Conservation (phyloP, 1,284 basidiomycete species). For the Peniophora sp. region DNA sequence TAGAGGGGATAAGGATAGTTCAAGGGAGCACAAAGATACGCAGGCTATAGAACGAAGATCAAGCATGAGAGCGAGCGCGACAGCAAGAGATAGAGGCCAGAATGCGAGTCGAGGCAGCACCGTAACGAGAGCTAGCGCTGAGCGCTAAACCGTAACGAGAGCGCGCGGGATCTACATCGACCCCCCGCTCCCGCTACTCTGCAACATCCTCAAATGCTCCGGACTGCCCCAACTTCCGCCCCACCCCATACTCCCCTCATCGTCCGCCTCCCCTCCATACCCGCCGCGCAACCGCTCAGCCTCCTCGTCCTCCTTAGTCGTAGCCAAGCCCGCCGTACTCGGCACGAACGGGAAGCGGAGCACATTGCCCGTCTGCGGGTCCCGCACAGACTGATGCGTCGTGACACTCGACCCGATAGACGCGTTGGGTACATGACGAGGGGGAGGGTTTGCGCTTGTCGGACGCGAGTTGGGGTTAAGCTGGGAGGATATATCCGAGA, state of each 20-base stretch:
- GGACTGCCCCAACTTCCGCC: slow-evolving; percentile 12
- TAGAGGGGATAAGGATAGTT: neutral
- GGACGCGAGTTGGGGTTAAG: slow-evolving; percentile 6
- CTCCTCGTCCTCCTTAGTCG: neutral
- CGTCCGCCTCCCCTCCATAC: neutral
- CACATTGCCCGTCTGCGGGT: slow-evolving; percentile 25
- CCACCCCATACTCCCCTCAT: slow-evolving; percentile 1
- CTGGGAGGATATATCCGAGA: neutral
- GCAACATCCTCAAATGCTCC: slow-evolving; percentile 7
- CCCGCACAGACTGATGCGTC: slow-evolving; percentile 21
- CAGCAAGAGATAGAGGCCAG: neutral
- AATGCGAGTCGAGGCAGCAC: no score
- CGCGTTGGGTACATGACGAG: slow-evolving; percentile 5
- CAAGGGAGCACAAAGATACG: neutral
- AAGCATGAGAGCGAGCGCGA: neutral
- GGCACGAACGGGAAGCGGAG: slow-evolving; percentile 24
- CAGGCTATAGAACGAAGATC: no score
- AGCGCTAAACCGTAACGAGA: no score
- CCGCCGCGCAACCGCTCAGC: neutral
- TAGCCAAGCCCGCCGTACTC: slow-evolving; percentile 13
- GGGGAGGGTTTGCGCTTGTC: slow-evolving; percentile 3
- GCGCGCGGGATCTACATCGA: neutral
- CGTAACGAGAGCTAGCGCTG: no score
- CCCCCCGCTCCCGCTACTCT: slow-evolving; percentile 5
- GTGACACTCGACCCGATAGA: slow-evolving; percentile 23